A percentile compares a stretch with the other conserved stretches of the same genome.
Evolutionary conservation across 768 basidiomycete species (phyloP).

Genomic region (Mycena belliarum): DNA sequence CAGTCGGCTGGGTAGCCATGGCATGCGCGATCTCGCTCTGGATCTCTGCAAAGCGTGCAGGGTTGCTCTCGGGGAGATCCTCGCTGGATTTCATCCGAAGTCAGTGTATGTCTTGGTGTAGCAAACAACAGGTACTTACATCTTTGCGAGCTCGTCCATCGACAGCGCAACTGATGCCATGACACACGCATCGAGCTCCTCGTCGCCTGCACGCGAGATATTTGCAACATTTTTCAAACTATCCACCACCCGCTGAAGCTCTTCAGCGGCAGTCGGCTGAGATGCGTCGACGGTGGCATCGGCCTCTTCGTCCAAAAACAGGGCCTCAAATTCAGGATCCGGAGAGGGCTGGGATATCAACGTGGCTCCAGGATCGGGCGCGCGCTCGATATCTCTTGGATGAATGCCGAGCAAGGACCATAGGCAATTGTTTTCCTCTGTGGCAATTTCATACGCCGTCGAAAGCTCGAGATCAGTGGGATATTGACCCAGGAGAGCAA

Average conservation of each 20-base stretch:
- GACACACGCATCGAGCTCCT: not conserved
- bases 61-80: not conserved
- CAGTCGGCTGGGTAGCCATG: not conserved
- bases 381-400: not conserved
- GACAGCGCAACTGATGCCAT: conserved; percentile 2
- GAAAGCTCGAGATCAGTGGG: conserved; percentile 6
- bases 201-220: not conserved
- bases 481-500: not conserved
- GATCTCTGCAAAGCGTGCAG: not conserved
- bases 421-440: conserved; percentile 2
- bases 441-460: not conserved
- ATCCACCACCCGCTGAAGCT: not conserved
- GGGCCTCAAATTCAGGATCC: not conserved
- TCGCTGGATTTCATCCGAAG: not conserved
- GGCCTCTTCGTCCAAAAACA: not conserved
- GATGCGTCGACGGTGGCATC: not conserved
- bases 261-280: not conserved
- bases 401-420: conserved; percentile 5
- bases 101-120: too few species aligned
- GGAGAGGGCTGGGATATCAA: not conserved
- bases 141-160: conserved; percentile 2
- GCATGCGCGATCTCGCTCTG: not conserved
- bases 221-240: not conserved
- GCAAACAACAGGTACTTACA: not conserved
- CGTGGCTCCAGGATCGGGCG: not conserved